Percentiles rank a stretch among this genome's conserved stretches.
These are phyloP conservation scores for Microbotryum violaceum DNA, from an alignment of 1,284 basidiomycete species.

Conservation along the genomic window DNA sequence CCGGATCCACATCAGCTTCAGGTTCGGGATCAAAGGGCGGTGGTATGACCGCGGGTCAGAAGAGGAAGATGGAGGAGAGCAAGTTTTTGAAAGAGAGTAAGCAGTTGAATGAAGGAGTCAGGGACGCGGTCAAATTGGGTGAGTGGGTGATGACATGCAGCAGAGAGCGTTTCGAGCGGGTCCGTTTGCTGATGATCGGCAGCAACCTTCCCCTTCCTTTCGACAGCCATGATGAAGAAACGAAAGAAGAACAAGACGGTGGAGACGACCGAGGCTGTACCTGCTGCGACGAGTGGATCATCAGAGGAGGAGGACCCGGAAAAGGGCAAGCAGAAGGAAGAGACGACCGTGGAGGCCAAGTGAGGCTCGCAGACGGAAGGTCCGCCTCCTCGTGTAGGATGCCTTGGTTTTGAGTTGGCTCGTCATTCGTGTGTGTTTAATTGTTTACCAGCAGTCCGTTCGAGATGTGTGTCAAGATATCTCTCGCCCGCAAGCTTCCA, in stretches of 20 bases:
- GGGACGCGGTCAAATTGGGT: conserved; percentile 81
- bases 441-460: too few relatives aligned
- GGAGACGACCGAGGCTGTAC: too few relatives aligned
- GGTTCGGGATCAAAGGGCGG: conserved; percentile 19
- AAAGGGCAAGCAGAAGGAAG: too few relatives aligned
- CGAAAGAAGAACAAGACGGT: conserved; percentile 33
- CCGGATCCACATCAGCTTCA: conserved; percentile 31
- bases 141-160: conserved; percentile 33
- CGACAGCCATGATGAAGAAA: conserved; percentile 37
- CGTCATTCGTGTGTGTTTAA: too few relatives aligned
- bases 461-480: too few relatives aligned
- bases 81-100: conserved; percentile 86
- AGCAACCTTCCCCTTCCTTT: neutral
- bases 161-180: neutral
- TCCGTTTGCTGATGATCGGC: neutral
- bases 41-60: conserved; percentile 54
- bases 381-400: too few relatives aligned
- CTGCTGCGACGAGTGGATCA: too few relatives aligned
- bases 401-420: too few relatives aligned
- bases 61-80: conserved; percentile 83
- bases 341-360: too few relatives aligned
- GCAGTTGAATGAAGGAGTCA: conserved; percentile 86
- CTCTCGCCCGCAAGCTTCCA: too few relatives aligned
- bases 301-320: too few relatives aligned
- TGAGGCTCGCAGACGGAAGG: too few relatives aligned